Evolutionary conservation across 108 stramenopile species (phyloP), one percentile per base, ranked within the genome.

Genomic region (Skeletonema grethae): DNA sequence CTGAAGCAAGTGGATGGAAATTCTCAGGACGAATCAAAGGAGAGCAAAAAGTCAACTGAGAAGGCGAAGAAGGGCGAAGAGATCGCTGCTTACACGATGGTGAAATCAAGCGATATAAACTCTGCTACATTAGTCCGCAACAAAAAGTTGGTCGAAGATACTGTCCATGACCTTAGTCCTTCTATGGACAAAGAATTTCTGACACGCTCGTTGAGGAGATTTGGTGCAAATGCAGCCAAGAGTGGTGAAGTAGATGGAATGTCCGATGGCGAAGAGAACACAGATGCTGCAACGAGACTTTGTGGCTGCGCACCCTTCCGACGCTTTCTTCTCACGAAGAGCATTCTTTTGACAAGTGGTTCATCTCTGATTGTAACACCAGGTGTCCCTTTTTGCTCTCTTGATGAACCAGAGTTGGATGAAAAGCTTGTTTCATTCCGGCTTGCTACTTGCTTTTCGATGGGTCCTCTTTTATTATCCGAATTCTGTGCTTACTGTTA

Each of bases 401-500:
- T 67, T 61, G 36, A 53, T n/a, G 55, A 20, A 31, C 45, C 63
- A 30, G 43, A 24, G 5, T 25, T 57, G 59, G 36, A 61, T 38
- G 59, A 69, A 12, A 59, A 31, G 13, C 31, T 60, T 11, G 66
- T 68, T 22, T 35, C 64, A 22, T 34, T 55, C 10, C 53, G 39
- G 45, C 69, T 78, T 25, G 77, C 77, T 16, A 32, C 65, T 1
- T 83, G 65, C 24, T 31, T 79, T 5, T 60, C 45, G 29, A 46
- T 81, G 29, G 80, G 80, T 7, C 72, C 69, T 3, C 41, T 81
- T 34, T 61, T 74, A 8, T 81, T 76, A 35, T 60, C 70, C 46
- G 80, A 81, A 28, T 81, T 81, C 60, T 73, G 72, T 28, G 15
- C 70, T 16, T 69, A 81, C 45, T 76, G 69, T 16, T 76, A 71